These are phyloP conservation scores for Aphanocladium album DNA, from an alignment of 2,329 filamentous ascomycete genomes.

Conservation along the genomic window DNA sequence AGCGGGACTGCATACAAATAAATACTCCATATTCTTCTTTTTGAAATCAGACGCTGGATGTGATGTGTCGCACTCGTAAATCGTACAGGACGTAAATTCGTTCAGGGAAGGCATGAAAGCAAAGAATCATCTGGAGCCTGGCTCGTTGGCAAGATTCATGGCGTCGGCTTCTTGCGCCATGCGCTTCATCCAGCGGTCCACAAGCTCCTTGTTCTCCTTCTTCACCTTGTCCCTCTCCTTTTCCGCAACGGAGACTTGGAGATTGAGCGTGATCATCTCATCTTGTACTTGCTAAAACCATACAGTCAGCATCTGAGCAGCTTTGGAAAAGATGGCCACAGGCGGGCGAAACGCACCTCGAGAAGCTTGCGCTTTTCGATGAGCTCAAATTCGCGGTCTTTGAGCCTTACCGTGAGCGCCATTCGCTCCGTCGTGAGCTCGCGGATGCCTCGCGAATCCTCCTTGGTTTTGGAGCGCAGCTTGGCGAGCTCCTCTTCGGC, in stretches of 20 bases:
- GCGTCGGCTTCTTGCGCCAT: conserved; percentile 82
- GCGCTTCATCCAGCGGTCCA: conserved; percentile 85
- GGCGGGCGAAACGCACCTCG: conserved; percentile 49
- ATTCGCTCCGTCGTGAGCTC: conserved; percentile 59
- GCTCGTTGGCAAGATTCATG: conserved; percentile 68
- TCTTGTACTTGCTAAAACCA: conserved; percentile 70
- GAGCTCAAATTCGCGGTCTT: conserved; percentile 81
- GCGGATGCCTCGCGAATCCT: conserved; percentile 57
- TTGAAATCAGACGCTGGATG: too few species aligned
- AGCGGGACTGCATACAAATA: conserved; percentile 13
- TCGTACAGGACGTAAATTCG: too few species aligned
- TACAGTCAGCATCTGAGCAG: not conserved
- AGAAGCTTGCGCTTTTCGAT: conserved; percentile 77
- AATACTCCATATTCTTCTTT: conserved; percentile 3
- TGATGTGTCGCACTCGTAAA: not conserved
- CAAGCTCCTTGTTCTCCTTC: conserved; percentile 80
- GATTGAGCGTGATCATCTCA: conserved; percentile 80
- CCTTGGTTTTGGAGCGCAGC: conserved; percentile 54
- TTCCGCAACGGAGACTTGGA: conserved; percentile 84
- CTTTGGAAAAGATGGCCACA: too few species aligned
- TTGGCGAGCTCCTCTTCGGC: conserved; percentile 60
- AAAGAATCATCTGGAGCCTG: conserved; percentile 16
- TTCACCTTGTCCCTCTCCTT: conserved; percentile 67
- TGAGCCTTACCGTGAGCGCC: conserved; percentile 59
- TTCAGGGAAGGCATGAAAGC: too few species aligned